These are phyloP conservation scores for Pontederia paniculata DNA, from an alignment of 176 grass and related monocot genomes.

Conservation along the genomic window DNA sequence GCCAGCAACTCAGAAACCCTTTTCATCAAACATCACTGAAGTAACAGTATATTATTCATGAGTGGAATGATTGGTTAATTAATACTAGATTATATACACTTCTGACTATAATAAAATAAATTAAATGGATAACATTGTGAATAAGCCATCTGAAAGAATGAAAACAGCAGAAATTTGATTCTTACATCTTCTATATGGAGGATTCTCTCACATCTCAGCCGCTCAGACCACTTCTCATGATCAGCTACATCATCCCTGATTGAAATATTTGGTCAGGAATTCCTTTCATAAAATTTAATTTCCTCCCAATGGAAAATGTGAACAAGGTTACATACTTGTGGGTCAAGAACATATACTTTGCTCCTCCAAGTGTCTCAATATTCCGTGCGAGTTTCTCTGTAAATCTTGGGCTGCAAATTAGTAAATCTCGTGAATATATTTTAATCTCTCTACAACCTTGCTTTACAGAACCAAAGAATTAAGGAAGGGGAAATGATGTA, in stretches of 20 bases:
- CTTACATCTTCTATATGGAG: conserved; percentile 74
- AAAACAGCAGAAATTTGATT: neutral
- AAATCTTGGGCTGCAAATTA: conserved; percentile 55
- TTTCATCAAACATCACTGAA: too few species aligned
- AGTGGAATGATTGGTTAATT: too few species aligned
- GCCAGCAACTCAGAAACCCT: too few species aligned
- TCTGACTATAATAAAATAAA: conserved; percentile 1
- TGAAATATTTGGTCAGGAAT: conserved; percentile 1
- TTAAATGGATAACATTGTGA: neutral
- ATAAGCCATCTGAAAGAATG: neutral
- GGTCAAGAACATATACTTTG: conserved; percentile 73
- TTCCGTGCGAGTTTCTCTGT: conserved; percentile 30
- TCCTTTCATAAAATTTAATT: conserved; percentile 10
- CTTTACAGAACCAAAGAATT: neutral
- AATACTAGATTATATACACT: too few species aligned
- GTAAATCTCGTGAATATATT: neutral
- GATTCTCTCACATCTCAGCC: conserved; percentile 63
- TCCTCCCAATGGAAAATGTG: neutral
- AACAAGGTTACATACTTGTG: conserved; percentile 42
- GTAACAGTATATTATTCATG: too few species aligned
- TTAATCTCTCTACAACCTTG: neutral
- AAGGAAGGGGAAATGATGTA: neutral
- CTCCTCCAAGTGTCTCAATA: conserved; percentile 66
- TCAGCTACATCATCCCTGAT: conserved; percentile 74
- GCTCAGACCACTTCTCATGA: conserved; percentile 66